These are phyloP conservation scores for Alternaria ethzedia DNA, from an alignment of 2,329 filamentous ascomycete genomes.

Conservation along the genomic window DNA sequence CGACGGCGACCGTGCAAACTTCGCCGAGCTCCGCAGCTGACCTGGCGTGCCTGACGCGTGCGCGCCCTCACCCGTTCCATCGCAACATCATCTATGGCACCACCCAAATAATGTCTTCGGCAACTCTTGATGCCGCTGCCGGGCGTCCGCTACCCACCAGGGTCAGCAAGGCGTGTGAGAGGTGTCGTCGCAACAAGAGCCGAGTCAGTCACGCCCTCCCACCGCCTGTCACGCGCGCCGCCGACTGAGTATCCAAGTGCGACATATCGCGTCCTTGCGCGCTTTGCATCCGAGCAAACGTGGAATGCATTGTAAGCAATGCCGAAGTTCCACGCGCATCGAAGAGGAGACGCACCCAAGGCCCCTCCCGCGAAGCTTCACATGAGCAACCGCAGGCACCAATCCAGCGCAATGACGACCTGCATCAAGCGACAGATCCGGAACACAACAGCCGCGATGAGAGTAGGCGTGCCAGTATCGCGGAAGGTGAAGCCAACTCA, in stretches of 20 bases:
- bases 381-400: neutral
- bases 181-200: conserved; percentile 17
- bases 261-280: conserved; percentile 45
- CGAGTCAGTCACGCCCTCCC: conserved; percentile 8
- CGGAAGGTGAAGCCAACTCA: conserved; percentile 37
- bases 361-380: conserved; percentile 5
- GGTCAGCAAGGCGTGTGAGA: conserved; percentile 18
- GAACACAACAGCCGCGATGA: conserved; percentile 1
- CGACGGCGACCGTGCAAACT: neutral
- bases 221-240: neutral
- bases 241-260: conserved; percentile 29
- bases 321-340: neutral
- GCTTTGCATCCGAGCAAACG: conserved; percentile 40
- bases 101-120: neutral
- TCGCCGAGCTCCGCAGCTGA: neutral
- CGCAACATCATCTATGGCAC: neutral
- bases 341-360: conserved; percentile 12
- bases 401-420: neutral
- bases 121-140: neutral
- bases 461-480: conserved; percentile 3
- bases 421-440: neutral
- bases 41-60: neutral
- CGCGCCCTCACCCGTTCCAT: neutral
- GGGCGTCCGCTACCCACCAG: conserved; percentile 7
- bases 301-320: conserved; percentile 11